phyloP scores from a whole-genome alignment of 306 rosid genomes.

The Rosa persica region DNA sequence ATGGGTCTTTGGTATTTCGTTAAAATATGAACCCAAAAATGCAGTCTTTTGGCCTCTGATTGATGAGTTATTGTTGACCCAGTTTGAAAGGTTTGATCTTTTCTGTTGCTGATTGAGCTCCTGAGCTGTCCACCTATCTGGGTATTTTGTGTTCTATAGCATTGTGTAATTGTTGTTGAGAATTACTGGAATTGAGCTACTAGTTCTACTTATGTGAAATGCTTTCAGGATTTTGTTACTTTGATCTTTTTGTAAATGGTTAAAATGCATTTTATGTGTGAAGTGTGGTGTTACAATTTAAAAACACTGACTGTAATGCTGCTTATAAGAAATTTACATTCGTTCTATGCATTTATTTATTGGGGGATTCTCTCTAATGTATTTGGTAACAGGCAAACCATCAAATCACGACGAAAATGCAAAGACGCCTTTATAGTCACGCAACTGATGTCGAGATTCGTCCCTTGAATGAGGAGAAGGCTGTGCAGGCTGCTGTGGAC shows the following conservation, averaged over 20 bases:
- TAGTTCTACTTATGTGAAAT: neutral
- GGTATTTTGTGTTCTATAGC: neutral
- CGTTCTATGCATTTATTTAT: neutral
- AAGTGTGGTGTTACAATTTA: neutral
- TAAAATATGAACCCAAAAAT: neutral
- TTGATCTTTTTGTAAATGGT: neutral
- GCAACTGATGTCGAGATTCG: constrained; percentile 86
- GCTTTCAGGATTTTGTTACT: neutral
- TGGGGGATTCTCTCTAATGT: constrained; percentile 8
- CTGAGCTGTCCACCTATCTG: no score
- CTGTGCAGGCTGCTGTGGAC: constrained; percentile 86
- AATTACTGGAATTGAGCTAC: neutral
- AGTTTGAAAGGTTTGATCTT: neutral
- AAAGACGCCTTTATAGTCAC: constrained; percentile 78
- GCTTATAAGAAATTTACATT: neutral
- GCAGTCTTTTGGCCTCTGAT: neutral
- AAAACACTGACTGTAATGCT: neutral
- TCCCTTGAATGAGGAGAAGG: constrained; percentile 90
- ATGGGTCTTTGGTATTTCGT: constrained; percentile 2
- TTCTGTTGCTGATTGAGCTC: no score
- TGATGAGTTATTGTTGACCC: neutral
- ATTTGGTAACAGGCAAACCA: constrained; percentile 60
- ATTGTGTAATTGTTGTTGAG: neutral
- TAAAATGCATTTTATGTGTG: neutral
- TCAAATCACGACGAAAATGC: constrained; percentile 70